A percentile compares a stretch with the other conserved stretches of the same genome.
These are phyloP conservation scores for Anthracocystis walkeri DNA, from an alignment of 1,284 basidiomycete genomes.

Conservation along the genomic window DNA sequence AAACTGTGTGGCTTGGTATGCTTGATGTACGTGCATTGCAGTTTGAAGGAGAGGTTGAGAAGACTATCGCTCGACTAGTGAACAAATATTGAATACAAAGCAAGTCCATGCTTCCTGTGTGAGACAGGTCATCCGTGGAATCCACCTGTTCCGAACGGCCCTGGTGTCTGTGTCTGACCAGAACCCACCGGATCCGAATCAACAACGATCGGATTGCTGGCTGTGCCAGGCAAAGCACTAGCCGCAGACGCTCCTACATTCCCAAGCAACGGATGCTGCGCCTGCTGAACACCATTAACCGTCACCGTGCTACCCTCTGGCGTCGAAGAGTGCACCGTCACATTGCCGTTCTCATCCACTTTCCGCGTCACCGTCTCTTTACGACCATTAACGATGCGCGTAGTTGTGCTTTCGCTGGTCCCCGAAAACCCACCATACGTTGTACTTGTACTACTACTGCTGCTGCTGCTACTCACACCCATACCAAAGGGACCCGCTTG, in stretches of 20 bases:
- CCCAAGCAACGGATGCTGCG: conserved; percentile 38
- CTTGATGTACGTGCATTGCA: background rate
- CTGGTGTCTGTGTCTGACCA: background rate
- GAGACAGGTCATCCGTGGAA: conserved; percentile 1
- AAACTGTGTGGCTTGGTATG: background rate
- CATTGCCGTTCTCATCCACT: conserved; percentile 58
- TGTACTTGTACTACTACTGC: conserved; percentile 15
- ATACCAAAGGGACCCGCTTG: conserved; percentile 17
- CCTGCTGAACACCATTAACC: conserved; percentile 59
- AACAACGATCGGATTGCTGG: conserved; percentile 34
- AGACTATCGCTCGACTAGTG: background rate
- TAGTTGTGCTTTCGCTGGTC: conserved; percentile 49
- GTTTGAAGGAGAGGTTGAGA: background rate
- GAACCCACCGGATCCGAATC: conserved; percentile 20
- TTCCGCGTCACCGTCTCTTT: conserved; percentile 57
- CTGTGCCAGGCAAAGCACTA: conserved; percentile 16
- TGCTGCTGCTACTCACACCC: conserved; percentile 16
- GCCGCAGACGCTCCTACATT: background rate
- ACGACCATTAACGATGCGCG: conserved; percentile 58
- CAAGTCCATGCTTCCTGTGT: background rate
- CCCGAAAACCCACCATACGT: conserved; percentile 30
- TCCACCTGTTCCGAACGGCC: background rate
- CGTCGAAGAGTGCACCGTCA: conserved; percentile 55
- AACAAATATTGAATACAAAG: too few relatives aligned
- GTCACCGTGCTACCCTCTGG: conserved; percentile 58